Conservation (phyloP, 345 rosid species). For the Populus euphratica region DNA sequence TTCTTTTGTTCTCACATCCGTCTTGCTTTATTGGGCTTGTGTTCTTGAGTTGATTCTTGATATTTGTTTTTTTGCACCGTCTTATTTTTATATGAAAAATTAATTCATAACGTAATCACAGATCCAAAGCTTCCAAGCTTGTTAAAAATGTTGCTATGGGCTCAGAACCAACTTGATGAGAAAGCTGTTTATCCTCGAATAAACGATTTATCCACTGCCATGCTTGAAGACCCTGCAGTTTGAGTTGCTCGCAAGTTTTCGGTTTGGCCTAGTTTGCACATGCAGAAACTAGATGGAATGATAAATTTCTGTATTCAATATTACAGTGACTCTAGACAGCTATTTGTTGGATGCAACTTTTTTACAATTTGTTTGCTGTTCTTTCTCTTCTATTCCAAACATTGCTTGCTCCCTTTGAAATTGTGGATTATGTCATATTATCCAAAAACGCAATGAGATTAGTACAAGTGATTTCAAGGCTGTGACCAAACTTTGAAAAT, state of each 20-base stretch:
- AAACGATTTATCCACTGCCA: constrained; percentile 65
- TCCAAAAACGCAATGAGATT: background rate
- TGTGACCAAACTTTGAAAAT: background rate
- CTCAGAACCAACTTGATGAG: constrained; percentile 84
- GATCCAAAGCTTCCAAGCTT: constrained; percentile 95
- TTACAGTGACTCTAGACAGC: constrained; percentile 17
- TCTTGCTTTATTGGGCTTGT: background rate
- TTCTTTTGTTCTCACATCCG: background rate
- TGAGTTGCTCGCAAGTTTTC: constrained; percentile 26
- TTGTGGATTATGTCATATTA: background rate
- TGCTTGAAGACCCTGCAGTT: constrained; percentile 64
- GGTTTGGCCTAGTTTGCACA: constrained; percentile 2
- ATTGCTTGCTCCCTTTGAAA: background rate
- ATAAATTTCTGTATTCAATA: background rate
- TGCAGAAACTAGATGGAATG: constrained; percentile 9
- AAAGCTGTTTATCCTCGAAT: constrained; percentile 91
- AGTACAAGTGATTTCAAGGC: background rate
- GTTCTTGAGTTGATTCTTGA: background rate
- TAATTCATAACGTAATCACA: constrained; percentile 15
- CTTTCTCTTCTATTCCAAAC: constrained; percentile 11
- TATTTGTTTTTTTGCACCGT: background rate
- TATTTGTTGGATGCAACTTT: constrained; percentile 19
- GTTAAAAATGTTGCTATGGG: constrained; percentile 92
- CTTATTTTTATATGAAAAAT: background rate
- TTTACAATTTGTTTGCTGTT: constrained; percentile 18